Percentiles rank a stretch among this genome's conserved stretches.
phyloP scores from a whole-genome alignment of 1,139 yeast genomes.

The Kluyveromyces sp. region DNA sequence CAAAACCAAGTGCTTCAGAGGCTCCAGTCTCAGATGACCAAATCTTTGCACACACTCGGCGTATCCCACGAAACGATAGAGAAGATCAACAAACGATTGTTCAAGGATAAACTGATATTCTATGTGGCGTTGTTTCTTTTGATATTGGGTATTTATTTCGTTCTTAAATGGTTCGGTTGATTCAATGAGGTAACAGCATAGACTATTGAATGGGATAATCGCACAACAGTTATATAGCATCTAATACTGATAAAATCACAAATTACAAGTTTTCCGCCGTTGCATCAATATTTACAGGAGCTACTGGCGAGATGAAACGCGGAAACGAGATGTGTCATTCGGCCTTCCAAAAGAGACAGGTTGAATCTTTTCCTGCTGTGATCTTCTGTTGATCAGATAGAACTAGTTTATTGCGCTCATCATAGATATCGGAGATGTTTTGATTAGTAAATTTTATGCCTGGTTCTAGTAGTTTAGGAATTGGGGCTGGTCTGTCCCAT shows the following conservation, averaged over 20 bases:
- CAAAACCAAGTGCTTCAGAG: conserved; percentile 68
- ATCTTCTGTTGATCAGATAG: conserved; percentile 49
- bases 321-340: background rate
- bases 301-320: too few species aligned
- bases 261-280: too few species aligned
- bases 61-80: conserved; percentile 81
- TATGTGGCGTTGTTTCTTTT: conserved; percentile 65
- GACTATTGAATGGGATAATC: background rate
- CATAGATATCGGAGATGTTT: conserved; percentile 23
- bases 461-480: conserved; percentile 58
- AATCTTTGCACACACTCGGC: conserved; percentile 73
- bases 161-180: conserved; percentile 41
- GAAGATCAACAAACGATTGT: conserved; percentile 75
- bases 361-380: conserved; percentile 54
- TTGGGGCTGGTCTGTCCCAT: conserved; percentile 46
- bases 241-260: conserved; percentile 2
- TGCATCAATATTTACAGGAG: too few species aligned
- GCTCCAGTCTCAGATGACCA: conserved; percentile 59
- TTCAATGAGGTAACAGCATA: background rate
- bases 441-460: conserved; percentile 13
- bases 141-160: conserved; percentile 62
- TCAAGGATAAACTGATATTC: conserved; percentile 82
- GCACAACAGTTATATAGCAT: background rate
- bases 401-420: conserved; percentile 42
- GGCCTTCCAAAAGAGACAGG: conserved; percentile 52